phyloP scores from a whole-genome alignment of 73 alveolate genomes.

The Paramecium tetraurelia region DNA sequence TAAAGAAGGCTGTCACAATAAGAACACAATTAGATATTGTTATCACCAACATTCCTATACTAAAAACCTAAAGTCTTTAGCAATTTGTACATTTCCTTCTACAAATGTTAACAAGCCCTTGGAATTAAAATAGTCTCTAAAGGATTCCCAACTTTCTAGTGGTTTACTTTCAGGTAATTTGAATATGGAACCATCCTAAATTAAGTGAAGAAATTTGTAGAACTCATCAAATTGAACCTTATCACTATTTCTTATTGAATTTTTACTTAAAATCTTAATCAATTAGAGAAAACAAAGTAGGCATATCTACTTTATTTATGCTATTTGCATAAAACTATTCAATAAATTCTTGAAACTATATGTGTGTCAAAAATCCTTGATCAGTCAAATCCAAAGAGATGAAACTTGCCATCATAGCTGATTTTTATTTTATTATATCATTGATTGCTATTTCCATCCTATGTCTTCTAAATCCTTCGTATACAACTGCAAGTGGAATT shows the following conservation, averaged over 20 bases:
- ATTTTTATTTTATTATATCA: slow-evolving; percentile 51
- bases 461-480: slow-evolving; percentile 62
- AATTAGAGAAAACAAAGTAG: neutral
- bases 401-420: slow-evolving; percentile 62
- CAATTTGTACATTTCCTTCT: neutral
- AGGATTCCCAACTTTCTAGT: neutral
- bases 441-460: slow-evolving; percentile 39
- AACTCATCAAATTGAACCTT: slow-evolving; percentile 40
- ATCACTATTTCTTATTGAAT: neutral
- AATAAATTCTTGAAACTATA: neutral
- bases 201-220: neutral
- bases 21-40: neutral
- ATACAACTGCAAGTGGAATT: slow-evolving; percentile 60
- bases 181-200: neutral
- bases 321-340: neutral
- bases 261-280: slow-evolving; percentile 41
- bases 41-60: neutral
- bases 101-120: neutral
- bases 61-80: neutral
- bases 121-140: neutral
- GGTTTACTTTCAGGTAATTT: neutral
- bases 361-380: neutral
- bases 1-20: neutral
- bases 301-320: neutral
- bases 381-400: neutral